phyloP scores from a whole-genome alignment of 768 basidiomycete species.

The Pulveroboletus sp. region DNA sequence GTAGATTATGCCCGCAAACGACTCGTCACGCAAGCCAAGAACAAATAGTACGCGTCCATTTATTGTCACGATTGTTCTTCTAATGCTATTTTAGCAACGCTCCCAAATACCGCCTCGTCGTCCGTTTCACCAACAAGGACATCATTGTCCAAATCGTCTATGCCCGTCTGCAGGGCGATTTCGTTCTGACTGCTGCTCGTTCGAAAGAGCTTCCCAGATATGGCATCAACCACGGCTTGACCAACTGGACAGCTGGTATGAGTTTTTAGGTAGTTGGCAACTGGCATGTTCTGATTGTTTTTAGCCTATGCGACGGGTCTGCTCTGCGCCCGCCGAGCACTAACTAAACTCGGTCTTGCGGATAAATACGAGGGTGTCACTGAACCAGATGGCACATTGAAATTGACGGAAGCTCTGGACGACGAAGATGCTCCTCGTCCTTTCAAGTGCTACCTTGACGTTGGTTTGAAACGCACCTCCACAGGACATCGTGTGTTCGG shows the following conservation, averaged over 20 bases:
- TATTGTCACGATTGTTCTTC: neutral
- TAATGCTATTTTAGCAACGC: constrained; percentile 61
- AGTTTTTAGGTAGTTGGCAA: neutral
- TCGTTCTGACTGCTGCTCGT: constrained; percentile 83
- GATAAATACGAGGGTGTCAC: constrained; percentile 96
- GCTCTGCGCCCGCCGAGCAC: constrained; percentile 89
- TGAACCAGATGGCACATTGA: constrained; percentile 86
- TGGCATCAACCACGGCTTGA: constrained; percentile 97
- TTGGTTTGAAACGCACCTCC: constrained; percentile 96
- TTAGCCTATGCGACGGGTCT: constrained; percentile 96
- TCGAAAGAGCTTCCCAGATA: constrained; percentile 93
- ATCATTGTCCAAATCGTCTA: constrained; percentile 95
- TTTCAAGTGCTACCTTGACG: constrained; percentile 99
- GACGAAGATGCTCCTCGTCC: constrained; percentile 94
- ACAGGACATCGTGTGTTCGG: constrained; percentile 97
- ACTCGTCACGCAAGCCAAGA: constrained; percentile 97
- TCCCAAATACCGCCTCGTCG: constrained; percentile 97
- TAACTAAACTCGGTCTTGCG: constrained; percentile 92
- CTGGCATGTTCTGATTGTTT: constrained; percentile 1
- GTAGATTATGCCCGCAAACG: constrained; percentile 97
- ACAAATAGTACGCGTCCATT: constrained; percentile 78
- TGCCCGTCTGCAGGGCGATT: constrained; percentile 96
- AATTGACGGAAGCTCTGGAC: constrained; percentile 80
- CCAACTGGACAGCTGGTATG: constrained; percentile 96
- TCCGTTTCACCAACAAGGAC: constrained; percentile 98